These are phyloP conservation scores for Oryza glumipatula DNA, from an alignment of 176 grass and related monocot genomes.

Conservation along the genomic window DNA sequence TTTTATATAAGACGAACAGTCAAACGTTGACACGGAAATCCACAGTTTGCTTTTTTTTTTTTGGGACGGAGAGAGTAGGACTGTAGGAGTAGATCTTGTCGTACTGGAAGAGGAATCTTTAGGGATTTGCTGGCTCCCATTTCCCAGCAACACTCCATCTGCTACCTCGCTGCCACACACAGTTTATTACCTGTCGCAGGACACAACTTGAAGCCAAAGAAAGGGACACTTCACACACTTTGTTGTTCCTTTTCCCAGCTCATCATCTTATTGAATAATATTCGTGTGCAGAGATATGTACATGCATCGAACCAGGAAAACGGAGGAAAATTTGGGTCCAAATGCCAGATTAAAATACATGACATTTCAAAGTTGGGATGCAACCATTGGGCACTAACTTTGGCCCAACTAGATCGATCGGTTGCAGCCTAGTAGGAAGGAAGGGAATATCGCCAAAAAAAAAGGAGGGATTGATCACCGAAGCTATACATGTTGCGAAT, in stretches of 20 bases:
- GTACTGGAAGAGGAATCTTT: constrained; percentile 38
- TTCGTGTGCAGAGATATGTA: constrained; percentile 25
- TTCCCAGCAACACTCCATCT: constrained; percentile 6
- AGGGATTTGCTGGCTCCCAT: constrained; percentile 39
- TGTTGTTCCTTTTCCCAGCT: constrained; percentile 10
- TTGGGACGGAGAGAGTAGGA: too few species aligned
- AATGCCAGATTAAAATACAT: constrained; percentile 60
- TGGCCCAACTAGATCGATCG: constrained; percentile 16
- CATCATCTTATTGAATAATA: constrained; percentile 17
- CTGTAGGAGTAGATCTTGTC: constrained; percentile 34
- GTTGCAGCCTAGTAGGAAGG: constrained; percentile 10
- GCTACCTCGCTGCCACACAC: background rate
- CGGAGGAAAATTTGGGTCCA: constrained; percentile 17
- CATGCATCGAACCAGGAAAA: constrained; percentile 37
- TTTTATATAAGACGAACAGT: too few species aligned
- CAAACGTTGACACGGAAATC: too few species aligned
- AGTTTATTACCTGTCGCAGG: constrained; percentile 28
- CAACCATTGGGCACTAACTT: constrained; percentile 40
- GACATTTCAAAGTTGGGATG: constrained; percentile 51
- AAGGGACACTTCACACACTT: constrained; percentile 42
- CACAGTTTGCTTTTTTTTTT: too few species aligned
- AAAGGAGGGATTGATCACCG: background rate
- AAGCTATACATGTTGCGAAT: constrained; percentile 45
- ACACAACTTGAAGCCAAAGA: constrained; percentile 29
- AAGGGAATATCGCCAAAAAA: background rate